Conservation (phyloP, 768 basidiomycete species). For the Hysterangium stoloniferum region DNA sequence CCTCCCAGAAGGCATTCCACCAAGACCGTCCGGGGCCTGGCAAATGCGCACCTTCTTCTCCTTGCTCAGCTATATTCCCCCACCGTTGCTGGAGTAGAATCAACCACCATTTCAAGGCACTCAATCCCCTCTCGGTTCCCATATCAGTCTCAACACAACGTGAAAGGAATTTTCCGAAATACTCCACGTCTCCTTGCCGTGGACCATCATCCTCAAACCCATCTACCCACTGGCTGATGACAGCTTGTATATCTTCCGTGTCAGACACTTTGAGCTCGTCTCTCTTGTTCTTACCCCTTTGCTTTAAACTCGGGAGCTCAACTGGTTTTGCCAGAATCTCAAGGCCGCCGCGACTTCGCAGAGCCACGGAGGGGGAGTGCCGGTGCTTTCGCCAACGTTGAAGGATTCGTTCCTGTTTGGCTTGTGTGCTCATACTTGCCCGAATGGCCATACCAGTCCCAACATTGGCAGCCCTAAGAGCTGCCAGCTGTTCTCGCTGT, state of each 20-base stretch:
- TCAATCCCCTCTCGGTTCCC: slow-evolving; percentile 63
- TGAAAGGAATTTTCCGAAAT: slow-evolving; percentile 65
- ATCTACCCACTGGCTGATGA: slow-evolving; percentile 73
- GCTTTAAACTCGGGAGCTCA: slow-evolving; percentile 45
- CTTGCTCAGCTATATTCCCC: slow-evolving; percentile 33
- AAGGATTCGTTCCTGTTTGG: slow-evolving; percentile 13
- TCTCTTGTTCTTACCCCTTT: slow-evolving; percentile 41
- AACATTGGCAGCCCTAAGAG: slow-evolving; percentile 15
- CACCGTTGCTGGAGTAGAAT: slow-evolving; percentile 60
- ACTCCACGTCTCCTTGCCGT: slow-evolving; percentile 64
- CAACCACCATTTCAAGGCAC: slow-evolving; percentile 78
- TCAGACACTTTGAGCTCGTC: slow-evolving; percentile 55
- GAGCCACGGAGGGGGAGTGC: slow-evolving; percentile 19
- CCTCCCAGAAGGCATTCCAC: slow-evolving; percentile 73
- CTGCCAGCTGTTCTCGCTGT: slow-evolving; percentile 68
- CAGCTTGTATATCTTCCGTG: slow-evolving; percentile 61
- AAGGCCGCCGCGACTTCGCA: slow-evolving; percentile 1
- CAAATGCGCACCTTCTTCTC: slow-evolving; percentile 28
- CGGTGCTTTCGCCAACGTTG: slow-evolving; percentile 8
- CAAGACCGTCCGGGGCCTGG: slow-evolving; percentile 52
- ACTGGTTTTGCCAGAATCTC: slow-evolving; percentile 37
- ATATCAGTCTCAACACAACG: slow-evolving; percentile 59
- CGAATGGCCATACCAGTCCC: slow-evolving; percentile 10
- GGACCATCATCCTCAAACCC: slow-evolving; percentile 55
- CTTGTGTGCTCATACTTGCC: slow-evolving; percentile 6